Percentiles rank a stretch among this genome's conserved stretches.
Evolutionary conservation across 306 rosid species (phyloP).

Genomic region (Trifolium pratense): DNA sequence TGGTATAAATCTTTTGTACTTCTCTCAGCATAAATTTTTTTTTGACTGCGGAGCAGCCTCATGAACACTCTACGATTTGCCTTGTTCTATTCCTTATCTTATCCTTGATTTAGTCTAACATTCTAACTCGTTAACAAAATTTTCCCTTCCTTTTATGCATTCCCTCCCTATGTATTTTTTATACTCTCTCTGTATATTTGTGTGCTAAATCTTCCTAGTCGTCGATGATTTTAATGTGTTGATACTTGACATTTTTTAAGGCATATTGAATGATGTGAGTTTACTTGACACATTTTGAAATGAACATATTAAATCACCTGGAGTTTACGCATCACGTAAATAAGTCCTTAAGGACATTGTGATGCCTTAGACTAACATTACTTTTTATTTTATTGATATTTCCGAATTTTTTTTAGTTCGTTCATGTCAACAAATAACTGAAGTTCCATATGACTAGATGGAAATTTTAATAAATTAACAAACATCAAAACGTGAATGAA

Average conservation of each 20-base stretch:
- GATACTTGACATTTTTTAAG: background rate
- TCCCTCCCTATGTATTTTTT: background rate
- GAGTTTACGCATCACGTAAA: background rate
- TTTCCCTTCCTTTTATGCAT: background rate
- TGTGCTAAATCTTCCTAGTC: background rate
- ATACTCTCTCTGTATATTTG: background rate
- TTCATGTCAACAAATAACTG: background rate
- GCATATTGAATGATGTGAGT: too few relatives aligned
- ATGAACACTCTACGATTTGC: background rate
- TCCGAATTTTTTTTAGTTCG: background rate
- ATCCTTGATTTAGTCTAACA: background rate
- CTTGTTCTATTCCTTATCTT: background rate
- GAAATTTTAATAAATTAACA: too few relatives aligned
- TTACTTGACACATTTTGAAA: background rate
- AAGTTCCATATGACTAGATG: too few relatives aligned
- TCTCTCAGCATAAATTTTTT: background rate
- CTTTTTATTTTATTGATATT: background rate
- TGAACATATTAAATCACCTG: background rate
- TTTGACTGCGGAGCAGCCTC: background rate
- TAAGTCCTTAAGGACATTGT: background rate
- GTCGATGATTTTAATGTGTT: background rate
- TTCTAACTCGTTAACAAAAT: background rate
- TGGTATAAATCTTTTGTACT: background rate
- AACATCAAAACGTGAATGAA: constrained; percentile 5
- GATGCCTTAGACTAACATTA: background rate